These are phyloP conservation scores for Pichia occidentalis DNA, from an alignment of 805 yeast species.

Conservation along the genomic window DNA sequence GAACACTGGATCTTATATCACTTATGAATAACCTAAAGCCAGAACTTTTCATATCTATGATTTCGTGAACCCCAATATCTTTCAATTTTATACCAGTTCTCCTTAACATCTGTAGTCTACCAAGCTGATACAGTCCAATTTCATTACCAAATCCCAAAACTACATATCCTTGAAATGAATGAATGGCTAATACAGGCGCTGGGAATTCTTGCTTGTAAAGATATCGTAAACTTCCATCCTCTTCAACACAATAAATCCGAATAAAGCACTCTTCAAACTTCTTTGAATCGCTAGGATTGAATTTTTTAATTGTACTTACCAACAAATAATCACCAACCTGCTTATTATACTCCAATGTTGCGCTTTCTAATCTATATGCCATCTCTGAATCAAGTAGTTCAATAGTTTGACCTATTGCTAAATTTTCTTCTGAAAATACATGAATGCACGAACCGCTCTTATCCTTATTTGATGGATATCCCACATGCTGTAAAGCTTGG, in stretches of 20 bases:
- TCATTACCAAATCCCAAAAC: conserved; percentile 50
- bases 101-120: conserved; percentile 70
- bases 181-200: conserved; percentile 40
- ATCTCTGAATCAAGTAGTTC: conserved; percentile 38
- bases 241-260: conserved; percentile 32
- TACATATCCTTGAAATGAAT: conserved; percentile 51
- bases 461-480: conserved; percentile 28
- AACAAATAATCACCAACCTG: conserved; percentile 33
- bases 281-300: conserved; percentile 22
- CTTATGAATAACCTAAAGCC: conserved; percentile 61
- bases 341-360: conserved; percentile 27
- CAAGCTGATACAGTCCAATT: conserved; percentile 63
- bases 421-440: conserved; percentile 33
- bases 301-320: conserved; percentile 37
- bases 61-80: conserved; percentile 32
- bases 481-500: conserved; percentile 41
- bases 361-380: conserved; percentile 34
- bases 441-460: conserved; percentile 52
- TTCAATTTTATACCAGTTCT: conserved; percentile 47
- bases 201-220: conserved; percentile 58
- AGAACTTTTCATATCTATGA: conserved; percentile 48
- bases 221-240: conserved; percentile 36
- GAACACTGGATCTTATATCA: conserved; percentile 64
- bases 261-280: conserved; percentile 25
- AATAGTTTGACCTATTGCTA: conserved; percentile 35